phyloP scores from a whole-genome alignment of 352 stramenopile species.

The Globisporangium abappressorium region DNA sequence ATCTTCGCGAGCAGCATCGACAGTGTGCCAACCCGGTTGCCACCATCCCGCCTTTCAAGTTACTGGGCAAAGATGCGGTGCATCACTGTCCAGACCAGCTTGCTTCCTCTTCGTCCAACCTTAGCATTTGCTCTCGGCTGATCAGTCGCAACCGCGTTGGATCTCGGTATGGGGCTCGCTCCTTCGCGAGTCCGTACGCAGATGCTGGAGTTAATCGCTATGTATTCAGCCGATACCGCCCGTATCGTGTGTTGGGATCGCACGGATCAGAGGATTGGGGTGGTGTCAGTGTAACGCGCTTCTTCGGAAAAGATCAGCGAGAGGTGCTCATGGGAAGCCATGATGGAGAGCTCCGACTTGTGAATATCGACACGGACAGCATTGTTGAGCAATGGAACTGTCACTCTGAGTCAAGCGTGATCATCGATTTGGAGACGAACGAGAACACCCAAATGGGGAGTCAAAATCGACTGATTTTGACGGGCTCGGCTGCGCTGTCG shows the following conservation, averaged over 20 bases:
- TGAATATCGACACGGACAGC: conserved; percentile 62
- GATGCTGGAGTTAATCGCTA: conserved; percentile 77
- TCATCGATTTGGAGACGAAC: conserved; percentile 73
- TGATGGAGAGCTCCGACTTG: conserved; percentile 53
- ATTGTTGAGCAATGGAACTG: conserved; percentile 76
- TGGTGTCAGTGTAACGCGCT: conserved; percentile 56
- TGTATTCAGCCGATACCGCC: conserved; percentile 74
- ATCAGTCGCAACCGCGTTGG: conserved; percentile 44
- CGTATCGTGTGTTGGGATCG: conserved; percentile 56
- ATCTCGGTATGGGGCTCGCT: conserved; percentile 39
- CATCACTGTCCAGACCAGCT: conserved; percentile 80
- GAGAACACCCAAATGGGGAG: conserved; percentile 47
- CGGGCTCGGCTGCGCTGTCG: conserved; percentile 44
- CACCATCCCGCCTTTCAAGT: conserved; percentile 82
- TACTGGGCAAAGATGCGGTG: conserved; percentile 47
- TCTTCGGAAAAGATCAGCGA: conserved; percentile 58
- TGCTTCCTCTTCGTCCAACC: conserved; percentile 34
- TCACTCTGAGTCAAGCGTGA: conserved; percentile 62
- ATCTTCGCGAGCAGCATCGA: conserved; percentile 85
- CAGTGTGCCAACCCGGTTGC: conserved; percentile 85
- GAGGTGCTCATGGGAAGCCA: conserved; percentile 76
- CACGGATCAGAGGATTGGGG: conserved; percentile 57
- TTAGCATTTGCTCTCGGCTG: conserved; percentile 68
- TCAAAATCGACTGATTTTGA: conserved; percentile 58
- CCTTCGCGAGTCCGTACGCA: conserved; percentile 49